Evolutionary conservation across 202 grass and related monocot species (phyloP).

Genomic region (Carex arenaria): DNA sequence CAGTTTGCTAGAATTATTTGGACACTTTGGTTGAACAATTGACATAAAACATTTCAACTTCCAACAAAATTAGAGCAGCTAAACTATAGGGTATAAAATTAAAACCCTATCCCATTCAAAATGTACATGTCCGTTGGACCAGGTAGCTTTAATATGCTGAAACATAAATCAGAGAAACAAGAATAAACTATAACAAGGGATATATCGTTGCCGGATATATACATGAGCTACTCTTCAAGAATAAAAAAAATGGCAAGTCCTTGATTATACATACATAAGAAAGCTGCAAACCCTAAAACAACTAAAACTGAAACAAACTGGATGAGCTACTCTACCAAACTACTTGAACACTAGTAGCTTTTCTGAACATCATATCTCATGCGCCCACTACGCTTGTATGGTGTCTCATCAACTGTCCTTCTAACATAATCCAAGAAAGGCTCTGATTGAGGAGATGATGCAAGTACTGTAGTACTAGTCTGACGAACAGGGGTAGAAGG

Average conservation of each 20-base stretch:
- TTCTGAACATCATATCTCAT: slow-evolving; percentile 79
- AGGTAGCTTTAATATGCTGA: neutral
- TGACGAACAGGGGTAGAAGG: slow-evolving; percentile 27
- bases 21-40: neutral
- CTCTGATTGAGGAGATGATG: slow-evolving; percentile 55
- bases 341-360: slow-evolving; percentile 48
- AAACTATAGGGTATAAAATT: neutral
- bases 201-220: neutral
- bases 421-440: slow-evolving; percentile 90
- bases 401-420: slow-evolving; percentile 84
- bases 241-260: neutral
- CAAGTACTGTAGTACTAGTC: slow-evolving; percentile 19
- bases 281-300: neutral
- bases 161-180: neutral
- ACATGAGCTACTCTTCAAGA: neutral
- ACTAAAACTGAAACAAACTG: neutral
- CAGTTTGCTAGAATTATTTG: neutral
- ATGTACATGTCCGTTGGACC: neutral
- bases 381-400: slow-evolving; percentile 63
- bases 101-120: neutral
- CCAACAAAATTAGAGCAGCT: neutral
- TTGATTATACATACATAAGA: neutral
- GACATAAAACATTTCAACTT: neutral
- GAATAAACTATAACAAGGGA: neutral
- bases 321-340: neutral